These are phyloP conservation scores for Sporisorium iseilematis-ciliati DNA, from an alignment of 1,284 basidiomycete species.

Conservation along the genomic window DNA sequence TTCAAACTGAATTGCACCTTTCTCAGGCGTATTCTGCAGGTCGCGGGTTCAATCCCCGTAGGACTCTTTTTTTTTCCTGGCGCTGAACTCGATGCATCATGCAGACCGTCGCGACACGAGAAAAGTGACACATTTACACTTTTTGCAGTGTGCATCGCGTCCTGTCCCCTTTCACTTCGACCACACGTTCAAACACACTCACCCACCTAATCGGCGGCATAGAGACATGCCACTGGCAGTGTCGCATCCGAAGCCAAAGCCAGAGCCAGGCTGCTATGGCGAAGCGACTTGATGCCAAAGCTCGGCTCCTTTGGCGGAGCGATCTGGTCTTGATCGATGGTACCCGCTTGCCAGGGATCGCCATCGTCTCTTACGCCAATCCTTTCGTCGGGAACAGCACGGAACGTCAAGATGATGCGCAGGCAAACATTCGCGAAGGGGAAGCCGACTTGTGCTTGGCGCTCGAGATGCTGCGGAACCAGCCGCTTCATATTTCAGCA, in stretches of 20 bases:
- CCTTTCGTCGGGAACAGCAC: conserved; percentile 40
- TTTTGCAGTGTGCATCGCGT: background rate
- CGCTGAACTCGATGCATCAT: too few species aligned
- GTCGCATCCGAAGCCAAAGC: background rate
- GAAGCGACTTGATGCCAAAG: conserved; percentile 35
- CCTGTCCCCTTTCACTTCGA: background rate
- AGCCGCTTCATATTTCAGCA: conserved; percentile 45
- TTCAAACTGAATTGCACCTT: conserved; percentile 12
- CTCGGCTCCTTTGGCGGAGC: conserved; percentile 63
- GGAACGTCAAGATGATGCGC: conserved; percentile 9
- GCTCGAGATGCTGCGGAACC: conserved; percentile 66
- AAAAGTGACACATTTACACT: conserved; percentile 1
- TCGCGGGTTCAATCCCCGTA: conserved; percentile 60
- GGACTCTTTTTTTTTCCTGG: conserved; percentile 37
- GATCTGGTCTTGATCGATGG: conserved; percentile 61
- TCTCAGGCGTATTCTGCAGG: conserved; percentile 43
- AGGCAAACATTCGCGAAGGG: conserved; percentile 22
- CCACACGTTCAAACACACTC: background rate
- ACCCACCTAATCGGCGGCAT: background rate
- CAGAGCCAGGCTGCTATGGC: conserved; percentile 23
- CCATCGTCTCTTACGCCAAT: conserved; percentile 61
- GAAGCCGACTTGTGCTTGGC: conserved; percentile 66
- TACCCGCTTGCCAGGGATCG: conserved; percentile 57
- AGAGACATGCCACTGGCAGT: conserved; percentile 15
- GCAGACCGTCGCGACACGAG: too few species aligned